Percentiles rank a stretch among this genome's conserved stretches.
Evolutionary conservation across 2,329 filamentous ascomycete genomes (phyloP).

Genomic region (Microsporum canis): DNA sequence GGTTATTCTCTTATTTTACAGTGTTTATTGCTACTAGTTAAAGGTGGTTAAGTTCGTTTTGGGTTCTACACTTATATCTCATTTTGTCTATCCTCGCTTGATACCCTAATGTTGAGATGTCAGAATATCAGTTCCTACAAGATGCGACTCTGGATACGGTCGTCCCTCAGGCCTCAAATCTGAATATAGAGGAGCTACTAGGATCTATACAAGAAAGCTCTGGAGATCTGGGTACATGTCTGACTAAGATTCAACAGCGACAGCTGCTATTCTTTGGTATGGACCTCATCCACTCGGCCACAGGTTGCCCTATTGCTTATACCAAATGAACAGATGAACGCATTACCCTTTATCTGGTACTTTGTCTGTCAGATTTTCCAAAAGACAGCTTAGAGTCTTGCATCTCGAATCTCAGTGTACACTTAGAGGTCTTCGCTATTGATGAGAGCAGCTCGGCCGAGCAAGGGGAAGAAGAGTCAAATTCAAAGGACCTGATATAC

Average conservation of each 20-base stretch:
- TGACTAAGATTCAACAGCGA: constrained; percentile 41
- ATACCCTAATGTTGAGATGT: constrained; percentile 7
- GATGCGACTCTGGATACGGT: constrained; percentile 35
- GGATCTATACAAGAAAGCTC: constrained; percentile 35
- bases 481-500: constrained; percentile 33
- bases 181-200: constrained; percentile 32
- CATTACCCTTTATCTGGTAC: constrained; percentile 40
- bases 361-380: constrained; percentile 41
- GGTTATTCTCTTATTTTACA: not conserved
- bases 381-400: constrained; percentile 38
- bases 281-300: constrained; percentile 1
- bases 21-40: not conserved
- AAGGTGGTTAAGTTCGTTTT: not conserved
- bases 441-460: constrained; percentile 32
- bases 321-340: constrained; percentile 40
- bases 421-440: constrained; percentile 40
- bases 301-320: not conserved
- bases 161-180: constrained; percentile 32
- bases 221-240: constrained; percentile 32
- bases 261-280: constrained; percentile 43
- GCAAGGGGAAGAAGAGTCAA: constrained; percentile 23
- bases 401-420: constrained; percentile 40
- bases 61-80: not conserved
- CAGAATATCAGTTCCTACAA: constrained; percentile 28
- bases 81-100: not conserved